Evolutionary conservation across 441 rosid genomes (phyloP), one percentile per base, ranked within the genome.

Genomic region (Flueggea neowawraea): DNA sequence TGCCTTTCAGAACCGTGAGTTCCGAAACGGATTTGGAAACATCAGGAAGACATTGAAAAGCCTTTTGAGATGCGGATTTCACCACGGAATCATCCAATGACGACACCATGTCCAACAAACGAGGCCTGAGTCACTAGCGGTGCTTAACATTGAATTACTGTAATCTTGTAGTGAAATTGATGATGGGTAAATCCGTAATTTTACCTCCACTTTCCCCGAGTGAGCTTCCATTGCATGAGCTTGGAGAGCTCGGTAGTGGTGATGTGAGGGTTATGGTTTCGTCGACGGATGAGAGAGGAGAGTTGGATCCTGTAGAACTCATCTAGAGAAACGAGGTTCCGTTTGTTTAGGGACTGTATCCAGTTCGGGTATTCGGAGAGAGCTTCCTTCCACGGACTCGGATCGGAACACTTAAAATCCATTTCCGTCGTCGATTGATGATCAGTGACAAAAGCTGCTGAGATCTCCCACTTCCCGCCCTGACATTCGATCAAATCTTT

Each of bases 181-280:
- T 9, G 12, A 45, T 1, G 2, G 31, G 31, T 5, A 10, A 6
- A 22, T 15, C 3, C 7, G 10, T 14, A 12, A 15, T 16, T 28
- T 22, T 58, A 89, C 94, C 96, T 80, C 95, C 96, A 93, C 67
- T 93, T 93, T 1, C 96, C 96, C 31, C 98, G 97, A 16, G 92
- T 71, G 71, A 88, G 97, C 72, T 93, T 90, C 97, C 98, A 93
- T 52, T 73, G 80, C 92, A 93, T 84, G 72, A 90, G 88, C 66
- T 77, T 77, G 61, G 88, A 78, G 75, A 93, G 96, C 73, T 93
- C 97, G 17, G 84, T 44, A 41, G 77, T 78, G 77, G 89, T 81
- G 72, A 93, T 66, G 82, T 80, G 67, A 32, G 96, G 96, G 60
- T 72, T 79, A 82, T 96, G 96, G 85, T 81, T 83, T 70, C 98